Evolutionary conservation across 352 stramenopile genomes (phyloP).

Genomic region (Lagenidium sp.): DNA sequence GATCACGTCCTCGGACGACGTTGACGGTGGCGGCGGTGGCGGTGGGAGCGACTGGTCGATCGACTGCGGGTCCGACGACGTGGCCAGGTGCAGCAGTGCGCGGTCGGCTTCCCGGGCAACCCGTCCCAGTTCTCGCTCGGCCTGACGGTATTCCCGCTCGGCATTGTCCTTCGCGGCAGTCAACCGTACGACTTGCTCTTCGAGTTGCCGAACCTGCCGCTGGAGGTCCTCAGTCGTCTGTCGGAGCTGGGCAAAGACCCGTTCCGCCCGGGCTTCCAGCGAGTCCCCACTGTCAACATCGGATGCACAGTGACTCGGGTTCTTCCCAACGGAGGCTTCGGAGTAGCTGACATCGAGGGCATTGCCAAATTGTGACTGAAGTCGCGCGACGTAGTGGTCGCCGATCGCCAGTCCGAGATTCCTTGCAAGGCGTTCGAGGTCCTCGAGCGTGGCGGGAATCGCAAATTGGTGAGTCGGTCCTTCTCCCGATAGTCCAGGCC

Average conservation of each 20-base stretch:
- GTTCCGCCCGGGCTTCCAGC: constrained; percentile 14
- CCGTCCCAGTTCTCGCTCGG: constrained; percentile 14
- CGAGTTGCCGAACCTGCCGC: constrained; percentile 18
- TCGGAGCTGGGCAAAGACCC: constrained; percentile 19
- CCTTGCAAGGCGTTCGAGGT: too few species aligned
- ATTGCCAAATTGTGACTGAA: too few species aligned
- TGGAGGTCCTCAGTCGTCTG: constrained; percentile 15
- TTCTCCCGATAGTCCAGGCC: too few species aligned
- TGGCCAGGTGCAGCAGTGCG: constrained; percentile 22
- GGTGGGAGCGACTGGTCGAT: too few species aligned
- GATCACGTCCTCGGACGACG: too few species aligned
- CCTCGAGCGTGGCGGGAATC: too few species aligned
- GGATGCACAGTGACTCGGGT: neutral
- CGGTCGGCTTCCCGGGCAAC: constrained; percentile 25
- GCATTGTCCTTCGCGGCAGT: constrained; percentile 13
- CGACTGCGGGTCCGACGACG: too few species aligned
- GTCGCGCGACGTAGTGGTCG: too few species aligned
- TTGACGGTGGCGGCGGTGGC: too few species aligned
- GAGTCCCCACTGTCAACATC: too few species aligned
- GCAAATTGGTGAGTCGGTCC: too few species aligned
- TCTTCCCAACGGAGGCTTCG: neutral
- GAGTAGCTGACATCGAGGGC: constrained; percentile 1
- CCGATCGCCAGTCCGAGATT: too few species aligned
- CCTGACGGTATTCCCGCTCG: constrained; percentile 16
- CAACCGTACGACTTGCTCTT: constrained; percentile 16